These are phyloP conservation scores for Stephania cephalantha DNA, from an alignment of 164 flowering plant species.

Conservation along the genomic window DNA sequence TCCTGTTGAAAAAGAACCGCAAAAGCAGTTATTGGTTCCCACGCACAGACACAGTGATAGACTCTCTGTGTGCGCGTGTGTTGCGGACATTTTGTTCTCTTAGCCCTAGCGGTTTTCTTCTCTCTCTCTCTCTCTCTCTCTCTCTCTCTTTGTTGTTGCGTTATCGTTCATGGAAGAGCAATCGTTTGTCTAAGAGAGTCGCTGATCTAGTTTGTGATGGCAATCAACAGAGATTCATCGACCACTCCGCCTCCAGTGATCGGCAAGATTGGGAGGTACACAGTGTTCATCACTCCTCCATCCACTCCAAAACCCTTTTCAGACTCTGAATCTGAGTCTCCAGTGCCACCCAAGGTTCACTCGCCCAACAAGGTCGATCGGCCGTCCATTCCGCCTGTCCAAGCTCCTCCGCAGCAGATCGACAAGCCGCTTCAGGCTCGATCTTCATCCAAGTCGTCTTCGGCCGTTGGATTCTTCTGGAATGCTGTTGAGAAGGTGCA, in stretches of 20 bases:
- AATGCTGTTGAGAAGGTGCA: not conserved
- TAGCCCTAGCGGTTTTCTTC: not conserved
- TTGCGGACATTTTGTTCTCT: no score
- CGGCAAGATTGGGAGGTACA: not conserved
- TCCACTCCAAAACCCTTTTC: not conserved
- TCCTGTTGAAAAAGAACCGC: no score
- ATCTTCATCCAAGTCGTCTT: not conserved
- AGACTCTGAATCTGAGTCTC: not conserved
- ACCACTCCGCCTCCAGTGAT: not conserved
- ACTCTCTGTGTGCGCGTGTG: no score
- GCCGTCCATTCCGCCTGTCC: not conserved
- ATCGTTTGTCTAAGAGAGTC: not conserved
- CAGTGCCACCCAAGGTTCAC: not conserved
- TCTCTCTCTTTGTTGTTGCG: no score
- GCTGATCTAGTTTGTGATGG: not conserved
- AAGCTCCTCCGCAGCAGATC: not conserved
- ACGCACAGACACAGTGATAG: no score
- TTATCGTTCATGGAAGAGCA: not conserved
- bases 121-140: no score
- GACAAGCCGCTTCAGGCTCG: not conserved
- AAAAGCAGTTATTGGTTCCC: no score
- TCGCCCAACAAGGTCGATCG: not conserved
- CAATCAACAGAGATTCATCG: not conserved
- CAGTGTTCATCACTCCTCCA: not conserved
- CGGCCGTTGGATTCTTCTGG: not conserved